These are phyloP conservation scores for Vitis hybrid DNA, from an alignment of 177 flowering plant species.

Conservation along the genomic window DNA sequence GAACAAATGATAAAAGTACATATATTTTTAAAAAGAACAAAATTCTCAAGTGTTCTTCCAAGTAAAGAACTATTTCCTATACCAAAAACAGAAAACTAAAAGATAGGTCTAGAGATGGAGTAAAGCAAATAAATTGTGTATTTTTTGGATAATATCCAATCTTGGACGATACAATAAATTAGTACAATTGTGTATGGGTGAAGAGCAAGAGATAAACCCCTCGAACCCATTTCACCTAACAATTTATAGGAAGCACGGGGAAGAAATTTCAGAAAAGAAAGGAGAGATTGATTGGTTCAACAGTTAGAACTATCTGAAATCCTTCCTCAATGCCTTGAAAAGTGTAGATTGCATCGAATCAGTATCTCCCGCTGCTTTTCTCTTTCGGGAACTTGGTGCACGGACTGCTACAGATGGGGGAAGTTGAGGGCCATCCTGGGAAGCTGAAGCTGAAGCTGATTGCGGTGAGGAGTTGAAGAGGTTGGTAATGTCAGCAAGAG, in stretches of 20 bases:
- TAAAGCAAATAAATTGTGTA: too few species aligned
- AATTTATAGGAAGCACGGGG: not conserved
- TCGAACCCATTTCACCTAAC: not conserved
- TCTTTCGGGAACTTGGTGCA: slow-evolving; percentile 9
- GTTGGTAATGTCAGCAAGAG: slow-evolving; percentile 34
- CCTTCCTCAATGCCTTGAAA: slow-evolving; percentile 20
- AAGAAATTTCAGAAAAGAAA: not conserved
- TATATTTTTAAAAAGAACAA: too few species aligned
- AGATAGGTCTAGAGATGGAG: too few species aligned
- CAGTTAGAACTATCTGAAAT: slow-evolving; percentile 22
- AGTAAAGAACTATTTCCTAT: too few species aligned
- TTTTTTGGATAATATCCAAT: too few species aligned
- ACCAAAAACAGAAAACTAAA: too few species aligned
- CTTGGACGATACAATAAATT: too few species aligned
- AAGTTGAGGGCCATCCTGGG: not conserved
- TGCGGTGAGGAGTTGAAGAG: slow-evolving; percentile 13
- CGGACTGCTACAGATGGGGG: not conserved
- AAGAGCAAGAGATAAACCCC: too few species aligned
- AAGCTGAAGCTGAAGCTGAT: not conserved
- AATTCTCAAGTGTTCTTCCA: too few species aligned
- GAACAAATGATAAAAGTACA: too few species aligned
- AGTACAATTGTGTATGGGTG: too few species aligned
- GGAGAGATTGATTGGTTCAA: slow-evolving; percentile 4
- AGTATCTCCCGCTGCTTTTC: slow-evolving; percentile 13
- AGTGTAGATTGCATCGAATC: slow-evolving; percentile 5